A percentile compares a stretch with the other conserved stretches of the same genome.
phyloP scores from a whole-genome alignment of 495 filamentous ascomycete genomes.

The Penicillium coprophilum region DNA sequence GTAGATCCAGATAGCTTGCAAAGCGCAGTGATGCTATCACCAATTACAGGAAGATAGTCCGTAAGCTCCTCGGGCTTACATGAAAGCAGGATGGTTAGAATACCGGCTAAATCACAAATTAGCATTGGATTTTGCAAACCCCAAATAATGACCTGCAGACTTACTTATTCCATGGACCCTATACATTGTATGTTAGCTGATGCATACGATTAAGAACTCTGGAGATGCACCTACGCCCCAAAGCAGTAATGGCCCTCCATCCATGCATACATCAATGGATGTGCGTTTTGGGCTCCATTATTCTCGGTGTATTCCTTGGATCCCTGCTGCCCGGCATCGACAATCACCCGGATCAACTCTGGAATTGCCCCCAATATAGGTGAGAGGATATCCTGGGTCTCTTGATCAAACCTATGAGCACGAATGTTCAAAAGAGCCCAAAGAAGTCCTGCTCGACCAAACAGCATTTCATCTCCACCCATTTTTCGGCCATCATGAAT shows the following conservation, averaged over 20 bases:
- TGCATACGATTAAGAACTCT: not conserved
- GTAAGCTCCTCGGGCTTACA: slow-evolving; percentile 30
- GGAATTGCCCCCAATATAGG: slow-evolving; percentile 31
- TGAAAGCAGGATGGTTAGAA: slow-evolving; percentile 44
- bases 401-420: slow-evolving; percentile 20
- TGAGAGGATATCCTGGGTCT: slow-evolving; percentile 18
- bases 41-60: slow-evolving; percentile 36
- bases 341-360: slow-evolving; percentile 33
- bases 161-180: slow-evolving; percentile 38
- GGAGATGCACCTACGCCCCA: slow-evolving; percentile 36
- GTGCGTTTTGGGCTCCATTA: slow-evolving; percentile 33
- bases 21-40: slow-evolving; percentile 40
- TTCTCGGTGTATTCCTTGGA: slow-evolving; percentile 28
- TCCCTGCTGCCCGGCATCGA: slow-evolving; percentile 39
- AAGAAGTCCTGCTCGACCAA: slow-evolving; percentile 45
- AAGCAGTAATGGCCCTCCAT: slow-evolving; percentile 40
- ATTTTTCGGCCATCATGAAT: slow-evolving; percentile 32
- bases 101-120: slow-evolving; percentile 32
- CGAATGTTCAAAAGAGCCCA: slow-evolving; percentile 43
- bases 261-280: slow-evolving; percentile 52
- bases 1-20: slow-evolving; percentile 35
- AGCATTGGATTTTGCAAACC: not conserved
- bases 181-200: slow-evolving; percentile 10
- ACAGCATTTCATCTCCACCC: slow-evolving; percentile 45
- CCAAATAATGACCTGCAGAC: slow-evolving; percentile 8